phyloP scores from a whole-genome alignment of 441 rosid species.

The Erodium chrysanthum region DNA sequence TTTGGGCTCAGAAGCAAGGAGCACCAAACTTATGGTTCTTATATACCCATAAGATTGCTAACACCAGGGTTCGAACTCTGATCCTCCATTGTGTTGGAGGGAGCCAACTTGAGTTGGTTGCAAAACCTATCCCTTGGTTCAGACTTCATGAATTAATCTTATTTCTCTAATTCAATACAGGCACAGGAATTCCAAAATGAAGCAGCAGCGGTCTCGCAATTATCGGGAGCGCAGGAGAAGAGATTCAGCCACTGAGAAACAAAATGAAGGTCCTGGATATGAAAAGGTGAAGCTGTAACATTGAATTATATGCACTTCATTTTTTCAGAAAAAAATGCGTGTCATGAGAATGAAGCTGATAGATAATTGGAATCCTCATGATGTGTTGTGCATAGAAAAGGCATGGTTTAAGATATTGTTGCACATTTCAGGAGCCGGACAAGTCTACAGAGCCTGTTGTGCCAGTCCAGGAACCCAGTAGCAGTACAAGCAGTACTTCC shows the following conservation, averaged over 20 bases:
- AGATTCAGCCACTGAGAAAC: conserved; percentile 18
- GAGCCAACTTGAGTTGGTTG: too few relatives aligned
- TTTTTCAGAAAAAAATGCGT: too few relatives aligned
- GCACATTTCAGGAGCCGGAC: background rate
- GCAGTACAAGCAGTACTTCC: too few relatives aligned
- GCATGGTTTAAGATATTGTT: too few relatives aligned
- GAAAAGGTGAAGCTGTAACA: conserved; percentile 27
- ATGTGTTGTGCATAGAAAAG: too few relatives aligned
- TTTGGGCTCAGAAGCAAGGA: too few relatives aligned
- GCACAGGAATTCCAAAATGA: conserved; percentile 31
- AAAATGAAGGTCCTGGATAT: conserved; percentile 12
- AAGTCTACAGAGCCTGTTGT: background rate
- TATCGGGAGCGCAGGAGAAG: conserved; percentile 28
- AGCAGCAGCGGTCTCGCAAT: conserved; percentile 29
- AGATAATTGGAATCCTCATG: too few relatives aligned
- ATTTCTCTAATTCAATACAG: conserved; percentile 15
- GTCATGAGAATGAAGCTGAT: too few relatives aligned
- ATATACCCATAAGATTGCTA: too few relatives aligned
- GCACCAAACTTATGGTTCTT: too few relatives aligned
- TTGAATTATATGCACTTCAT: background rate
- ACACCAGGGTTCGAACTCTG: too few relatives aligned
- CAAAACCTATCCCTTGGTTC: background rate
- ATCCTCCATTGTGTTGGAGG: too few relatives aligned
- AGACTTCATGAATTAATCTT: background rate
- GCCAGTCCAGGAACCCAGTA: background rate